A percentile compares a stretch with the other conserved stretches of the same genome.
These are phyloP conservation scores for Trypanosoma cruzi DNA, from an alignment of 208 protist species.

Conservation along the genomic window DNA sequence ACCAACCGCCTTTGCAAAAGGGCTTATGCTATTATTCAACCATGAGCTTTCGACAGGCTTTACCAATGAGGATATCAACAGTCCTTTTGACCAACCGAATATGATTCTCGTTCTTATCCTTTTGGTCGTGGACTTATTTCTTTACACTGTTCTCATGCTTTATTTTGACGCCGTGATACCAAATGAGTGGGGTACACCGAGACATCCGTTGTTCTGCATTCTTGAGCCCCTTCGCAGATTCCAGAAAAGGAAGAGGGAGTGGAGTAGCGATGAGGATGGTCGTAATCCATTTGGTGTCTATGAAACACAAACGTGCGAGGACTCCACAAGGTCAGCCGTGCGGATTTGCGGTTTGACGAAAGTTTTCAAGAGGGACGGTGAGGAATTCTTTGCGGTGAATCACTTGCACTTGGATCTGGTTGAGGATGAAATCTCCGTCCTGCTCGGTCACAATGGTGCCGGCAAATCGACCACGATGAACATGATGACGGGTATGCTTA, in stretches of 20 bases:
- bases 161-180: slow-evolving; percentile 45
- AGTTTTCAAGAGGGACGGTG: slow-evolving; percentile 1
- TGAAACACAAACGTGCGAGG: slow-evolving; percentile 17
- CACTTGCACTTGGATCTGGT: slow-evolving; percentile 54
- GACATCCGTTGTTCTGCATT: slow-evolving; percentile 30
- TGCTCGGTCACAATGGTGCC: slow-evolving; percentile 86
- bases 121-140: slow-evolving; percentile 32
- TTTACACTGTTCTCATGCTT: slow-evolving; percentile 38
- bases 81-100: slow-evolving; percentile 3
- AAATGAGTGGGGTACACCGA: slow-evolving; percentile 32
- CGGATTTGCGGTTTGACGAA: slow-evolving; percentile 19
- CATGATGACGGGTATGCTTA: slow-evolving; percentile 87
- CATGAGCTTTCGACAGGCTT: slow-evolving; percentile 23
- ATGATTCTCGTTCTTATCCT: slow-evolving; percentile 31
- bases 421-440: slow-evolving; percentile 62
- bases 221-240: background rate
- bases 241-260: background rate
- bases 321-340: background rate
- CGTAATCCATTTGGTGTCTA: slow-evolving; percentile 26
- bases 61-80: background rate
- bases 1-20: slow-evolving; percentile 53
- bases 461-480: slow-evolving; percentile 82
- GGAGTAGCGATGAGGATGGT: slow-evolving; percentile 16
- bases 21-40: slow-evolving; percentile 49
- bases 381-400: slow-evolving; percentile 68